Base-by-base conservation (phyloP, 352 stramenopile species). In the Hyaloperonospora brassicae region DNA sequence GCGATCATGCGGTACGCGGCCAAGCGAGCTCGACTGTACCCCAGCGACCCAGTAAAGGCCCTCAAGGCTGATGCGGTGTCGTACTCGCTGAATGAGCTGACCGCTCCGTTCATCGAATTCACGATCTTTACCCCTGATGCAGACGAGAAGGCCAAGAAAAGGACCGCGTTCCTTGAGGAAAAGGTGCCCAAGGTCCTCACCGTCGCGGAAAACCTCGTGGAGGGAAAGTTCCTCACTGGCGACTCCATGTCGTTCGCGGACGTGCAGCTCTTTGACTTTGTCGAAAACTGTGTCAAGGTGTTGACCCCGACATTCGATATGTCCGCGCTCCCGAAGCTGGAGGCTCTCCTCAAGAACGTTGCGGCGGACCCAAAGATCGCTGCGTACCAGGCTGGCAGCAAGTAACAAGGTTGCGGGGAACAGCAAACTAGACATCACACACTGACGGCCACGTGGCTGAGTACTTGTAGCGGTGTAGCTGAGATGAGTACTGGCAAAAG, bases 1-100 rank as follows among this genome's bases (percentile, higher is more conserved):
- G 76, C 76, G 11, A 75, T 87, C 24, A 65, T 72, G 0, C 68
- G 73, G 21, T 87, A 86, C 55, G 74, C 74, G 2, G 76, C 68
- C 27, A 73, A 75, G 31, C 34, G 86, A 9, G 45, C 57, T n/a
- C 79, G 78, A 0, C 45, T 92, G 13, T 87, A 87, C 51, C 82
- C 86, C 27, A 43, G 61, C 14, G 65, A 87, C 47, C 52, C 67
- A 76, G 21, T 76, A 66, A 44, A 77, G 88, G 31, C 66, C 68
- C 31, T 76, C 17, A 78, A 82, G 56, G 66, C 77, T 10, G 73
- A 82, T 41, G 71, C 75, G 59, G 39, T 74, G 17, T 67, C 68
- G 5, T 67, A 82, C 47, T 73, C 68, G 38, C 54, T 84, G 14
- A 21, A 63, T 14, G 74, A 84, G 43, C 3, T 74, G 23, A 30